A percentile compares a stretch with the other conserved stretches of the same genome.
phyloP scores from a whole-genome alignment of 192 early-diverging fungal species.

The Coemansia sp. region DNA sequence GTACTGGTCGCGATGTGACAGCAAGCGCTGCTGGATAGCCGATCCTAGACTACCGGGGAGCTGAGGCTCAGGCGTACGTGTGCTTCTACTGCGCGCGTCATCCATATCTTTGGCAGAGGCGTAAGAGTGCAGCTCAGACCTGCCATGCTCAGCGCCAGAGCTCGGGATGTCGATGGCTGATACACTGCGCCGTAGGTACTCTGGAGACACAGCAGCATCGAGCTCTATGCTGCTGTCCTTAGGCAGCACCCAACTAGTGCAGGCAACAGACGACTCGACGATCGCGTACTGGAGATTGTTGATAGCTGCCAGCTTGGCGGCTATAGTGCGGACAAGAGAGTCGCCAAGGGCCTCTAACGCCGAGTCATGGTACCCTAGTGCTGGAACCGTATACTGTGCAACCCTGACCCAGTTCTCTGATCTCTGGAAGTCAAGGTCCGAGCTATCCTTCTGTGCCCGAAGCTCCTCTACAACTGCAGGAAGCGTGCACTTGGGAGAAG shows the following conservation, averaged over 20 bases:
- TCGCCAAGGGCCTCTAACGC: conserved; percentile 13
- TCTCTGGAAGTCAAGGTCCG: conserved; percentile 25
- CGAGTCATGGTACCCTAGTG: conserved; percentile 9
- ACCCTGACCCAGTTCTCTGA: conserved; percentile 29
- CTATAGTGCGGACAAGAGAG: conserved; percentile 12
- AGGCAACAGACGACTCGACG: conserved; percentile 34
- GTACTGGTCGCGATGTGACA: neutral
- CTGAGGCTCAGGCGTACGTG: neutral
- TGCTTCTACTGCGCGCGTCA: neutral
- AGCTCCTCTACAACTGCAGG: neutral
- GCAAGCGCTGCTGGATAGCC: neutral
- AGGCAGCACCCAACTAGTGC: conserved; percentile 27
- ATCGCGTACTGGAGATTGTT: conserved; percentile 41
- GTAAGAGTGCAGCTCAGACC: neutral
- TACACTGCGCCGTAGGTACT: neutral
- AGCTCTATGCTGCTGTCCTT: neutral
- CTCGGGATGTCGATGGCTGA: neutral
- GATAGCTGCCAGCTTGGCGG: conserved; percentile 26
- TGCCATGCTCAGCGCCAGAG: neutral
- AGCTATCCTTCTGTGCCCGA: no score
- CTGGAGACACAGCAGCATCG: neutral
- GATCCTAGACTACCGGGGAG: neutral
- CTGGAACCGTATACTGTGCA: conserved; percentile 12
- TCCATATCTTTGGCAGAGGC: neutral
- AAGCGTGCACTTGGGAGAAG: conserved; percentile 23